Conservation (phyloP, 2,329 filamentous ascomycete species). For the Epicoccum nigrum region DNA sequence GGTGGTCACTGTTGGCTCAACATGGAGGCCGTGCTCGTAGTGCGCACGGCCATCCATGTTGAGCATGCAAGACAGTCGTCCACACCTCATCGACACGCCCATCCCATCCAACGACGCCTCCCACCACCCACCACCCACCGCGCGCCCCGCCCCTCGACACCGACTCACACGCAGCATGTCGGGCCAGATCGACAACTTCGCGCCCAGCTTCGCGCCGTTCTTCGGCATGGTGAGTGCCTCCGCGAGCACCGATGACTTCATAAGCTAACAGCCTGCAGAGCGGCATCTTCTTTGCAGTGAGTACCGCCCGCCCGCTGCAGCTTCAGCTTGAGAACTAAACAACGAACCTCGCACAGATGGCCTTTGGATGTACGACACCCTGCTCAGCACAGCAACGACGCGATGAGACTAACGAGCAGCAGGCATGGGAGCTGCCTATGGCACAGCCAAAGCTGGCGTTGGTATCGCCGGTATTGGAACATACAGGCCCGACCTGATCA, state of each 20-base stretch:
- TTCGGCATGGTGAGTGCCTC: constrained; percentile 76
- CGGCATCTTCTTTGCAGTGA: constrained; percentile 73
- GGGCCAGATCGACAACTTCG: constrained; percentile 35
- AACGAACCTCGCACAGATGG: constrained; percentile 61
- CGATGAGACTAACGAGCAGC: constrained; percentile 31
- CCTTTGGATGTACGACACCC: constrained; percentile 73
- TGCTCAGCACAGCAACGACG: neutral
- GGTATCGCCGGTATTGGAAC: constrained; percentile 85
- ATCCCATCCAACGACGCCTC: constrained; percentile 1
- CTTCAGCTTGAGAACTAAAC: constrained; percentile 26
- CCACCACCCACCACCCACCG: neutral
- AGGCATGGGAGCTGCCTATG: constrained; percentile 80
- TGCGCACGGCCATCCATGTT: constrained; percentile 1
- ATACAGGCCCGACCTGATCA: constrained; percentile 84
- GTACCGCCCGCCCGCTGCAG: constrained; percentile 26
- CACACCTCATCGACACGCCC: constrained; percentile 6
- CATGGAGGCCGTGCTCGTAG: no score
- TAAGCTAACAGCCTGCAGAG: constrained; percentile 60
- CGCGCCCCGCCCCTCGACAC: constrained; percentile 1
- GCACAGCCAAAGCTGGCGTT: constrained; percentile 86
- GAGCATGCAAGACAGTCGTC: neutral
- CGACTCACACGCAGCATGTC: constrained; percentile 26
- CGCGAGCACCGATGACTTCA: constrained; percentile 26
- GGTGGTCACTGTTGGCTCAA: constrained; percentile 3
- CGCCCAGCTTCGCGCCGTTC: constrained; percentile 85